Evolutionary conservation across 768 basidiomycete genomes (phyloP), one percentile per base, ranked within the genome.

Genomic region (Pleurotus giganteus): DNA sequence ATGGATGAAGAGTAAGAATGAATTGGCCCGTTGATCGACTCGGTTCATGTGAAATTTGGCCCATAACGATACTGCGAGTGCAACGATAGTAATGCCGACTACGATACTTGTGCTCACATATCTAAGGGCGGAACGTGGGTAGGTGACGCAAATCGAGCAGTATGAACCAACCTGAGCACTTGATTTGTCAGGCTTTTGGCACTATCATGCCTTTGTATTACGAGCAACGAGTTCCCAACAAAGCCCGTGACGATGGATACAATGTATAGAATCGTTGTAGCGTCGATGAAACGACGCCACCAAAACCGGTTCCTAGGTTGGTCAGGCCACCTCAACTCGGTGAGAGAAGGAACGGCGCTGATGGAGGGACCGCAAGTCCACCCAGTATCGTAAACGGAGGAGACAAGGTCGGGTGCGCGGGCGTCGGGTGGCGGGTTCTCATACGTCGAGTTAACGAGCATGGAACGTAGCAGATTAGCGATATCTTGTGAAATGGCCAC

Each of bases 401-500:
- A 32, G 53, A 23, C 56, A 62, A 56, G 56, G 49, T 26, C 46
- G 46, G 23, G 37, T 34, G 34, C 56, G 53, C 39, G 26, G 13
- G 36, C 50, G 41, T 24, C 44, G 27, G 23, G 29, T 3, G 43
- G 50, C 1, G 55, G 47, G 21, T 23, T 43, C 54, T 41, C 49
- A 51, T 63, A 55, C 17, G 65, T 71, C 8, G 67, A 60, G 45
- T 69, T 68, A 21, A 72, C 68, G 34, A 68, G 65, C 27, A 66
- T 44, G 24, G 55, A 53, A 27, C 66, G 66, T 13, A 62, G 39
- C 27, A 69, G 57, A 7, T 26, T 58, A 15, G 57, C 47, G 7
- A 64, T 45, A 15, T 60, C 60, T 34, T 61, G 52, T 3, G 58
- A 58, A 6, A 71, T 58, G 12, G 56, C 52, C 17, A 71, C 54